Evolutionary conservation across 129 eudicot species (phyloP), one percentile per base, ranked within the genome.

Genomic region (Scalesia atractyloides): DNA sequence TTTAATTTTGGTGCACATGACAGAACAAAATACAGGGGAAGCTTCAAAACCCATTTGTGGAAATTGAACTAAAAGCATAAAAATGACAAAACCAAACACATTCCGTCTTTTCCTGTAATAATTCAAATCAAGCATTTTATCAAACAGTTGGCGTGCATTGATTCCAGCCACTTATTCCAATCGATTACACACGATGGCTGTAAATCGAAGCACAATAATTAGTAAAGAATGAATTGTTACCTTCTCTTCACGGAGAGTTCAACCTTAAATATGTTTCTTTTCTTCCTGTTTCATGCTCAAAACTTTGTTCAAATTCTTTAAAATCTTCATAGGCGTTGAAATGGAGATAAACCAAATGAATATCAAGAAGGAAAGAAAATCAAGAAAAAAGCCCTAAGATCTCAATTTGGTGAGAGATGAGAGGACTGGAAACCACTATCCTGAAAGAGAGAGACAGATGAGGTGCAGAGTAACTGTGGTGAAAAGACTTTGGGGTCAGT

Each of bases 1-100:
- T 81, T 91, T 91, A 69, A 91, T 91, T 72, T 80, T 84, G 72
- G 89, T 84, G 58, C 83, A 84, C 96, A 91, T 88, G 39, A 61
- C 54, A 67, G 64, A 73, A 65, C 51, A 79, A 51, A 36, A 13
- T 22, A 58, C 43, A 71, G 17, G 6, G 44, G 64, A 69, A 39
- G 15, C 70, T 61, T 72, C 22, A 49, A 52, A 69, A 11, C 67
- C 30, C n/a, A n/a, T n/a, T 24, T 24, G 30, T 24, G 30, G 30
- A 24, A 24, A 24, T 0, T 24, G 30, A 24, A 3, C 30, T 24
- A 24, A 24, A 24, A 24, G 30, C 30, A 50, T 64, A 58, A 66
- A 62, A 33, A 22, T 17, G 64, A 59, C 67, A 47, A 41, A 72
- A 56, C 17, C 63, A 66, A 67, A 59, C 65, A 20, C 54, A 48